A percentile compares a stretch with the other conserved stretches of the same genome.
These are phyloP conservation scores for Pisolithus tinctorius DNA, from an alignment of 768 basidiomycete species.

Conservation along the genomic window DNA sequence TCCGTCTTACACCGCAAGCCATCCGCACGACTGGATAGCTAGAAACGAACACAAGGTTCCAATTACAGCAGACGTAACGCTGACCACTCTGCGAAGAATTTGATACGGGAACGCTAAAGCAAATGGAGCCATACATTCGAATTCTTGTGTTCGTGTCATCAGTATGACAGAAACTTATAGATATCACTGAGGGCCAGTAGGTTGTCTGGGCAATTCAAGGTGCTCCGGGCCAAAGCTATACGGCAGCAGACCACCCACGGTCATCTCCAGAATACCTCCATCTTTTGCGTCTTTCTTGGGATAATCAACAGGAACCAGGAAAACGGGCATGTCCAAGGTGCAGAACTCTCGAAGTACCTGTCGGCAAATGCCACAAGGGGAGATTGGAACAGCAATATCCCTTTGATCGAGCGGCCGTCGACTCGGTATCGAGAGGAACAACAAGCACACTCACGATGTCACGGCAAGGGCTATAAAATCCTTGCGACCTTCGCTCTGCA, in stretches of 20 bases:
- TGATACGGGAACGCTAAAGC: too few relatives aligned
- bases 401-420: conserved; percentile 30
- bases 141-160: too few relatives aligned
- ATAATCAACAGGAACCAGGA: conserved; percentile 65
- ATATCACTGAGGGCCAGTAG: neutral
- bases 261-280: conserved; percentile 55
- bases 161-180: too few relatives aligned
- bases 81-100: too few relatives aligned
- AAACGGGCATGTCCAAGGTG: conserved; percentile 59
- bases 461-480: conserved; percentile 74
- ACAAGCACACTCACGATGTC: conserved; percentile 50
- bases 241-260: conserved; percentile 69
- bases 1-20: too few relatives aligned
- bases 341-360: conserved; percentile 90
- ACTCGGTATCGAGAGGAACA: too few relatives aligned
- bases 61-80: too few relatives aligned
- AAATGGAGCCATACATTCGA: too few relatives aligned
- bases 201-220: conserved; percentile 42
- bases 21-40: too few relatives aligned
- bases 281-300: conserved; percentile 34
- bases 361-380: conserved; percentile 93
- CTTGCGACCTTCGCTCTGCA: conserved; percentile 73
- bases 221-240: conserved; percentile 87
- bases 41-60: too few relatives aligned
- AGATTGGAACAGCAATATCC: conserved; percentile 58